These are phyloP conservation scores for Colletotrichum chrysophilum DNA, from an alignment of 2,329 filamentous ascomycete species.

Conservation along the genomic window DNA sequence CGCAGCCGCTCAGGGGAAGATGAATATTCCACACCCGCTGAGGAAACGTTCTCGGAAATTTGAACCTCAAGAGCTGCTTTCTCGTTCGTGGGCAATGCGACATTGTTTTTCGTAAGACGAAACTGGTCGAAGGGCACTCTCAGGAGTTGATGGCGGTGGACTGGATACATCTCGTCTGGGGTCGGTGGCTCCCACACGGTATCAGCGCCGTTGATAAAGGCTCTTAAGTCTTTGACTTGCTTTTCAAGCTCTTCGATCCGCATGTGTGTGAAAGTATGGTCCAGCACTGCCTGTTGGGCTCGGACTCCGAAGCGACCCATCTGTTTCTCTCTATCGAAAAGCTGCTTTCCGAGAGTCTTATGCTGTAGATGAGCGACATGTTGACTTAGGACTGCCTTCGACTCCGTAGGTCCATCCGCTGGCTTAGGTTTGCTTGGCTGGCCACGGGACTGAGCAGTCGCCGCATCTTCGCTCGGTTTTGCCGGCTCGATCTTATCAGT, in stretches of 20 bases:
- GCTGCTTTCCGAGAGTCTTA: background rate
- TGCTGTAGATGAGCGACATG: background rate
- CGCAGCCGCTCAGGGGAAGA: background rate
- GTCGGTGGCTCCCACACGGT: background rate
- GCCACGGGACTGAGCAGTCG: background rate
- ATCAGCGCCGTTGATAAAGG: background rate
- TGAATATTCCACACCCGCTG: background rate
- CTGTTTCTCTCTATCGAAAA: background rate
- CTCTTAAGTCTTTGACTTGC: background rate
- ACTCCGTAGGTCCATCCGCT: background rate
- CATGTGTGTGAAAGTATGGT: background rate
- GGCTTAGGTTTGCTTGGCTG: background rate
- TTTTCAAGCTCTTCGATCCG: constrained; percentile 6
- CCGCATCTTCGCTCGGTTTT: background rate
- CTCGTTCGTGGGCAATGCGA: background rate
- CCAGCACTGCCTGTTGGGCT: background rate
- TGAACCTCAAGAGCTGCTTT: background rate
- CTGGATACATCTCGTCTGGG: background rate
- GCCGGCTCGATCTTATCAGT: background rate
- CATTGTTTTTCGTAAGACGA: background rate
- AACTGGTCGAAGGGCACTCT: background rate
- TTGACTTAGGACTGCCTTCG: background rate
- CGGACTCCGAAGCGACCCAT: background rate
- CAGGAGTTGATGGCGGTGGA: background rate
- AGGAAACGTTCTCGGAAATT: background rate